Evolutionary conservation across 2,329 filamentous ascomycete species (phyloP), one percentile per base, ranked within the genome.

Genomic region (Colletotrichum lupini): DNA sequence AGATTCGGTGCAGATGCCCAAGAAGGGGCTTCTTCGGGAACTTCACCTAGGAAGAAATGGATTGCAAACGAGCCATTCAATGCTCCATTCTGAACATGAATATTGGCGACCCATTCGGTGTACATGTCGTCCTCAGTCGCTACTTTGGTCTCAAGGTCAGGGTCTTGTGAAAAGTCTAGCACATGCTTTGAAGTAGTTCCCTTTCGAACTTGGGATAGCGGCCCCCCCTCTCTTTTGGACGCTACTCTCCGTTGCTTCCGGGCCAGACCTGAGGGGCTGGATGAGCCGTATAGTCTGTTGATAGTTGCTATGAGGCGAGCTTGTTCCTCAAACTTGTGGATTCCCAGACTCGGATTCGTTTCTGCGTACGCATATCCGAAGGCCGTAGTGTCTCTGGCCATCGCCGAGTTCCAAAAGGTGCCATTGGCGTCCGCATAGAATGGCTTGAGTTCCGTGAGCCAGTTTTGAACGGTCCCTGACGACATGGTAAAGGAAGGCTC

Each of bases 291-390:
- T 77, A 84, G 83, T 16, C 75, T 76, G 78, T 93, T 94, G 76
- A 95, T 85, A 1, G 86, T 80, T 1, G 81, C 81, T 57, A 84
- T 83, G 32, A 91, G 85, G 6, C 87, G 82, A 0, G 81, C 78
- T 73, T 76, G 81, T 78, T 80, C 78, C 82, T 81, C 73, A 79
- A 77, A 82, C 74, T 77, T 81, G 75, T 78, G 81, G 75, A 80
- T 82, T 65, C 76, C 77, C 78, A 81, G 74, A 59, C 68, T 65
- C 61, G 77, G 52, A 26, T 76, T 78, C 19, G 84, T 88, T 76
- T 96, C 94, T 0, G 90, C 86, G 78, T 97, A 97, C 0, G 90
- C 91, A 80, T 97, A 97, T 16, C 92, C 92, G 80, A 97, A 93
- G 1, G 83, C 85, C 30, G 86, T 85, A 7, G 89, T 89, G 53